Base-by-base conservation (phyloP, 768 basidiomycete genomes). In the Pleurotus giganteus region DNA sequence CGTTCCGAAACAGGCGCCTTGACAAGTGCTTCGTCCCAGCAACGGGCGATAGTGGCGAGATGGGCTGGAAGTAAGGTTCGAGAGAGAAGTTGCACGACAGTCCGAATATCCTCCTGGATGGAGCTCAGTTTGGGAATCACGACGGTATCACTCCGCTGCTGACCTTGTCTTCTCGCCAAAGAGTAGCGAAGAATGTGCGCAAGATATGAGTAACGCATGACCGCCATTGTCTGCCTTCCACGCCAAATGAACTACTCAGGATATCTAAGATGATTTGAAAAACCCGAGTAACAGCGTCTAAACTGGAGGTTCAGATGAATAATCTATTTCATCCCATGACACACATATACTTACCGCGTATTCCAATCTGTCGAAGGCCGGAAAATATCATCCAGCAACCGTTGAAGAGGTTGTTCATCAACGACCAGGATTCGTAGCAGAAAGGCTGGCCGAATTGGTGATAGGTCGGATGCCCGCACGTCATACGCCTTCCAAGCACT, bases 401-500 rank as follows among this genome's bases (percentile, higher is more conserved):
- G 65, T 50, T 81, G 78, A 52, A 91, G 80, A 2, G 85, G 82
- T 54, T 84, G 79, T 1, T 81, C 57, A 60, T 89, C 87, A 5
- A 89, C 83, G 1, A 82, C 77, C 19, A 89, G 69, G 11, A 77
- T 70, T 34, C 86, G 79, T 28, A 88, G 63, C 2, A 91, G 66
- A 37, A 89, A 73, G 7, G 74, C 69, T 4, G 80, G 77, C 39
- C 88, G 77, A 21, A 84, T 71, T 32, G 71, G 65, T 7, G 78
- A 77, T 8, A 89, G 66, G n/a, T 81, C 80, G 12, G 76, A 74
- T 3, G 67, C 64, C 58, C 86, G 83, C 15, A 85, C 74, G 45
- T 74, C 79, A 64, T 89, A 90, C 55, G 85, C 77, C 43, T 77
- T 74, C 88, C 89, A 91, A 21, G 78, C 75, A 63, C 89, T 91